A percentile compares a stretch with the other conserved stretches of the same genome.
Evolutionary conservation across 2,329 filamentous ascomycete species (phyloP).

Genomic region (Leptographium lundbergii): DNA sequence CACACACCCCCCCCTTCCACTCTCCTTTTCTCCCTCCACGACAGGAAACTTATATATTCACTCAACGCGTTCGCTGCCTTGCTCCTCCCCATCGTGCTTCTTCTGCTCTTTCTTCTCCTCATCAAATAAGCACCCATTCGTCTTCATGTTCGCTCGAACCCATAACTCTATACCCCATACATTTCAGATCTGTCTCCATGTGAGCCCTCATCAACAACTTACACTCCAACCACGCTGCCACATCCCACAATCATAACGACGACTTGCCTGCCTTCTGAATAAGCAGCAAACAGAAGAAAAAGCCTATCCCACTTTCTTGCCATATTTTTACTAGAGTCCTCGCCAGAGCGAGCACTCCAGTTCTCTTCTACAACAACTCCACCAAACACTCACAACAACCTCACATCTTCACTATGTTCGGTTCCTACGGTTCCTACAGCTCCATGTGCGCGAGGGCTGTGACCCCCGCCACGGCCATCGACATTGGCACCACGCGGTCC

Average conservation of each 20-base stretch:
- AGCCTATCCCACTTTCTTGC: background rate
- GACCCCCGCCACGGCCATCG: constrained; percentile 28
- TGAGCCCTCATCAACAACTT: background rate
- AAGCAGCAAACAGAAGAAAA: background rate
- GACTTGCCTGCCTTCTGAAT: background rate
- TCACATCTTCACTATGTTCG: constrained; percentile 28
- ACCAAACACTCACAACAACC: constrained; percentile 12
- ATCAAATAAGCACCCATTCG: background rate
- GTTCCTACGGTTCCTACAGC: constrained; percentile 37
- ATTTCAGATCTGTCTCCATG: background rate
- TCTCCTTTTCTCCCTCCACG: background rate
- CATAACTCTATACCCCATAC: background rate
- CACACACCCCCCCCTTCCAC: constrained; percentile 5
- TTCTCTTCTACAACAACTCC: constrained; percentile 4
- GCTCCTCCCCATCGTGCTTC: background rate
- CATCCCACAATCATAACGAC: background rate
- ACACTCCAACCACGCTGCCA: background rate
- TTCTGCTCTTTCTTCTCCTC: background rate
- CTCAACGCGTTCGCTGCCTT: background rate
- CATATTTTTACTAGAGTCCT: background rate
- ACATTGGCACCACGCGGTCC: constrained; percentile 29
- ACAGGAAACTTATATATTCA: constrained; percentile 5
- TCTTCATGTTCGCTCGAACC: background rate
- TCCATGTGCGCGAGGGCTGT: constrained; percentile 26
- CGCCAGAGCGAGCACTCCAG: background rate